Evolutionary conservation across 768 basidiomycete species (phyloP).

Genomic region (Scleroderma bovista): DNA sequence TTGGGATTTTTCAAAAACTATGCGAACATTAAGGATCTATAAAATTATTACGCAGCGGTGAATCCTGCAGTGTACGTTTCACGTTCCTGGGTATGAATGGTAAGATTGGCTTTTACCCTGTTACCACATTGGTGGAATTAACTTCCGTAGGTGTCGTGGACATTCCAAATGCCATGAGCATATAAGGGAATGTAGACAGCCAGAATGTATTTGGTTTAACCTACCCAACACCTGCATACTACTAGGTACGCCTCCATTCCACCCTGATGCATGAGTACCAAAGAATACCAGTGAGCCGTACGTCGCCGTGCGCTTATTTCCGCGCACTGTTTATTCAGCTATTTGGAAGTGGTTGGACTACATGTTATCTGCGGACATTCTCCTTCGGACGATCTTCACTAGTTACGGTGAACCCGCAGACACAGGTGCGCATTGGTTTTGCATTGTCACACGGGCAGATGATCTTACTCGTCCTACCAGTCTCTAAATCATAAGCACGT

Average conservation of each 20-base stretch:
- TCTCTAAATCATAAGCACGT: constrained; percentile 52
- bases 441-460: background rate
- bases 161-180: constrained; percentile 50
- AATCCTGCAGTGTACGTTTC: constrained; percentile 46
- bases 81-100: constrained; percentile 52
- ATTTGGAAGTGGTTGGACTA: too few relatives aligned
- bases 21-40: constrained; percentile 49
- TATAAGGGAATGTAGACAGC: constrained; percentile 62
- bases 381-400: too few relatives aligned
- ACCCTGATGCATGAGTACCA: constrained; percentile 38
- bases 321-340: background rate
- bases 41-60: constrained; percentile 45
- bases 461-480: constrained; percentile 26
- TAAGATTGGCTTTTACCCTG: constrained; percentile 15
- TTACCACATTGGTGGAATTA: constrained; percentile 4
- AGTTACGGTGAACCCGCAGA: too few relatives aligned
- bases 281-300: constrained; percentile 48
- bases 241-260: constrained; percentile 60
- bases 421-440: too few relatives aligned
- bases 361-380: too few relatives aligned
- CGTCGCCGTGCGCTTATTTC: constrained; percentile 29
- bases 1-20: constrained; percentile 47
- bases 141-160: constrained; percentile 45
- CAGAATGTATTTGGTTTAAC: constrained; percentile 67
- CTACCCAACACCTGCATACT: constrained; percentile 53